Base-by-base conservation (phyloP, 192 early-diverging fungal species). In the Rhizoclosmatium globosum region DNA sequence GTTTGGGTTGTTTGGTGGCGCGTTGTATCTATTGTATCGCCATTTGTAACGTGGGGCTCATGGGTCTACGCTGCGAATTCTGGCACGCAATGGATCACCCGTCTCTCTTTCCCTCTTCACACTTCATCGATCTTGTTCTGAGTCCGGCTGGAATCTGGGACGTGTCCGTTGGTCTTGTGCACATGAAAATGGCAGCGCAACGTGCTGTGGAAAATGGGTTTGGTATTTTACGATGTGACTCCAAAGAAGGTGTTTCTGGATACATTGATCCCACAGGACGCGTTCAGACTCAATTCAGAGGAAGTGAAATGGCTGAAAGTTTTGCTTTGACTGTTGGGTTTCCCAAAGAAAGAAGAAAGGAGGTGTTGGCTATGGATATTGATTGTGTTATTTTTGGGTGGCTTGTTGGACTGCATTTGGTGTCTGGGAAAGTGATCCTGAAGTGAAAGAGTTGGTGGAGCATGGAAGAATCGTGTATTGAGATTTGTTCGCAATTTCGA, bases 121-220 rank as follows among this genome's bases (percentile, higher is more conserved):
- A 13, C 50, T 53, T 53, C 17, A 17, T 57, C 47, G 69, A 71
- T 39, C 23, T 71, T 2, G 48, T 71, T 3, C 39, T 71, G 69
- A 71, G 69, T 56, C 69, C 69, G 6, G 69, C 50, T 19, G 69
- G 69, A 46, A 71, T 48, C n/a, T 71, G 69, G 69, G 44, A 21
- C 38, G 69, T 71, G 11, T 13, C 3, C 2, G 69, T 71, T n/a
- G 69, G 69, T 11, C 23, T 38, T 57, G 2, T 71, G 0, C 69
- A 71, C 44, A 56, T 57, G 69, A 15, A 38, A n/a, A 71, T 71
- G 69, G 69, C 69, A 7, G 38, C 6, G 7, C 47, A 7, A n/a
- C 13, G 69, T 13, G 69, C 69, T 6, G 39, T 71, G n/a, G 31
- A 31, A 31, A 31, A 31, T 31, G 69, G 69, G 38, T 17, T 71